Percentiles rank a stretch among this genome's conserved stretches.
These are phyloP conservation scores for Warburgia ugandensis DNA, from an alignment of 164 flowering plant genomes.

Conservation along the genomic window DNA sequence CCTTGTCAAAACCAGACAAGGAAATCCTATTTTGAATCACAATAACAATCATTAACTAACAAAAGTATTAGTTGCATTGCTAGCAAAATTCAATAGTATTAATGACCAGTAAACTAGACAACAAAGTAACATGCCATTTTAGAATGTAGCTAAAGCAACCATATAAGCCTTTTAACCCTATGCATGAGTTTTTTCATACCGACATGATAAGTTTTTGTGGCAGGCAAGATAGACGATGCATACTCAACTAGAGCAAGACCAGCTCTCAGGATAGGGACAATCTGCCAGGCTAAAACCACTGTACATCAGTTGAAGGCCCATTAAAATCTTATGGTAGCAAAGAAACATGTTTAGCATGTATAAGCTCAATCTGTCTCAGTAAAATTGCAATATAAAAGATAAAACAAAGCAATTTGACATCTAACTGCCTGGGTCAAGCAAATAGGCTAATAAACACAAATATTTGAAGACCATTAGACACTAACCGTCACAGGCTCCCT, in stretches of 20 bases:
- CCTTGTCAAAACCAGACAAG: background rate
- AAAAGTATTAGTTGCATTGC: too few species aligned
- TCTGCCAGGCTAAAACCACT: slow-evolving; percentile 34
- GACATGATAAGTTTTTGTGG: slow-evolving; percentile 80
- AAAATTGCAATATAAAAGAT: background rate
- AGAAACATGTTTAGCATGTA: background rate
- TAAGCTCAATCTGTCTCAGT: background rate
- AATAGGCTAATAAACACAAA: background rate
- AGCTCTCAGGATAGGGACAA: slow-evolving; percentile 93
- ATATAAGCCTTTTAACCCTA: background rate
- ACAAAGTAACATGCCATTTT: background rate
- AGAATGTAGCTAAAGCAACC: background rate
- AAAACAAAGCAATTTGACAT: background rate
- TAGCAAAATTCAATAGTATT: too few species aligned
- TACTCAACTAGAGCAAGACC: slow-evolving; percentile 93
- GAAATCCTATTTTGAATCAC: too few species aligned
- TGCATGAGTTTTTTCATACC: slow-evolving; percentile 42
- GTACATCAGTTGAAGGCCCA: slow-evolving; percentile 6
- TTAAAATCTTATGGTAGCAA: background rate
- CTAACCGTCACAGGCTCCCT: slow-evolving; percentile 88
- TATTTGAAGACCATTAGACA: background rate
- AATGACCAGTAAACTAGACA: background rate
- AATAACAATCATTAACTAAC: too few species aligned
- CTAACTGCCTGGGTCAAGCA: background rate
- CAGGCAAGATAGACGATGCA: slow-evolving; percentile 86